phyloP scores from a whole-genome alignment of 1,284 basidiomycete species.

The Sporisorium iseilematis-ciliati region DNA sequence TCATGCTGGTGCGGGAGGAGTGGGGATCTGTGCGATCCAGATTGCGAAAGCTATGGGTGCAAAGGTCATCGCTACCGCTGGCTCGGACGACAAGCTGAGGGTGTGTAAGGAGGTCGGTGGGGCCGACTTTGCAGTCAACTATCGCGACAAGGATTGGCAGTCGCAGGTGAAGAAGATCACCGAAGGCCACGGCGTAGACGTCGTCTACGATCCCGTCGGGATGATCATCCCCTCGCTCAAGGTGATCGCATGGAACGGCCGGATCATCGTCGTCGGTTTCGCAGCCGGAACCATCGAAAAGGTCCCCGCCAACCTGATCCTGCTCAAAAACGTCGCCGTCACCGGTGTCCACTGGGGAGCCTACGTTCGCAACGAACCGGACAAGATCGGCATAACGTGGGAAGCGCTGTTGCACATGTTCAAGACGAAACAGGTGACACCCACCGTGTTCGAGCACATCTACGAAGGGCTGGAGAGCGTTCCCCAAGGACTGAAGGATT shows the following conservation, averaged over 20 bases:
- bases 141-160: slow-evolving; percentile 64
- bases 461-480: slow-evolving; percentile 82
- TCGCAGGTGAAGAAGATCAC: slow-evolving; percentile 64
- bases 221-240: slow-evolving; percentile 63
- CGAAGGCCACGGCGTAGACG: slow-evolving; percentile 72
- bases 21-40: slow-evolving; percentile 77
- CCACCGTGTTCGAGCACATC: slow-evolving; percentile 79
- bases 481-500: slow-evolving; percentile 72
- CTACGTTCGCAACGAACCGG: slow-evolving; percentile 74
- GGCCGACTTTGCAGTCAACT: slow-evolving; percentile 64
- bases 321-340: slow-evolving; percentile 82
- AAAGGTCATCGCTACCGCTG: slow-evolving; percentile 63
- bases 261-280: slow-evolving; percentile 86
- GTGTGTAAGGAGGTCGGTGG: slow-evolving; percentile 60
- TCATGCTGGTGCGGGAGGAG: slow-evolving; percentile 76
- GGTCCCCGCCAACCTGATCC: slow-evolving; percentile 79
- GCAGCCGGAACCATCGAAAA: slow-evolving; percentile 65
- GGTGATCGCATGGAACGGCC: slow-evolving; percentile 88
- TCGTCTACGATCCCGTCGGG: slow-evolving; percentile 71
- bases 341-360: slow-evolving; percentile 63
- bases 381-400: slow-evolving; percentile 80
- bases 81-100: slow-evolving; percentile 57
- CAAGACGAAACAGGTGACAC: slow-evolving; percentile 77
- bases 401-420: slow-evolving; percentile 80
- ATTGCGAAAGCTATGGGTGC: slow-evolving; percentile 66